Evolutionary conservation across 2,329 filamentous ascomycete species (phyloP), one percentile per base, ranked within the genome.

Genomic region (Nothopassalora personata): DNA sequence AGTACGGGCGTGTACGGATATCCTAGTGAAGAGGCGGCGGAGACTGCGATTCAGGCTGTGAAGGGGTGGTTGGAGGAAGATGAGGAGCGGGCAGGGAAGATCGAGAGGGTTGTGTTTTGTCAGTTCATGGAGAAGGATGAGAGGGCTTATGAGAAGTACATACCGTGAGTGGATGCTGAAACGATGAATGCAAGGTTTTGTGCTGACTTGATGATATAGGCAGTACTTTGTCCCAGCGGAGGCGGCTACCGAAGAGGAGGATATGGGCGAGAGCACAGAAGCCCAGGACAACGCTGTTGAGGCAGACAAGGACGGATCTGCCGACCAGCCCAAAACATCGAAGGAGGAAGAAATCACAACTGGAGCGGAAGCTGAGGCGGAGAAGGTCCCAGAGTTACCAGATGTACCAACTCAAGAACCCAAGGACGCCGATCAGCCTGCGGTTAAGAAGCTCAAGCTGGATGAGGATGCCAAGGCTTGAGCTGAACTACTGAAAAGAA

Each of bases 1-100:
- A 96, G 91, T 70, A 97, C 93, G 0, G 94, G 93, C 0, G 74
- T 96, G 1, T 97, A 96, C 71, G 90, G 90, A 0, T 97, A 95
- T 71, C 93, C 93, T 0, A 89, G 84, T 66, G 64, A 71, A 0
- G 81, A 86, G 45, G 94, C 93, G 0, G 90, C 91, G 0, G 73
- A 79, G n/a, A 81, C 87, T 9, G 94, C 91, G 1, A 80, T 88
- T 54, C 77, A 81, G 33, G 83, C 83, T 39, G 82, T 85, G 48
- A 77, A 80, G 55, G 74, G 73, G 46, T 87, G 85, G 69, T 66
- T 87, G 27, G 78, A 80, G 10, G 72, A 76, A 64, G 62, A 76
- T 66, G 66, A 78, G 71, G 63, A 65, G 60, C 67, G 64, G 57
- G 69, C 66, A 49, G 68, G 71, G 23, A 81, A 79, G 66, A 73